Evolutionary conservation across 1,284 basidiomycete species (phyloP), one percentile per base, ranked within the genome.

Genomic region (Sporisorium scitamineum): DNA sequence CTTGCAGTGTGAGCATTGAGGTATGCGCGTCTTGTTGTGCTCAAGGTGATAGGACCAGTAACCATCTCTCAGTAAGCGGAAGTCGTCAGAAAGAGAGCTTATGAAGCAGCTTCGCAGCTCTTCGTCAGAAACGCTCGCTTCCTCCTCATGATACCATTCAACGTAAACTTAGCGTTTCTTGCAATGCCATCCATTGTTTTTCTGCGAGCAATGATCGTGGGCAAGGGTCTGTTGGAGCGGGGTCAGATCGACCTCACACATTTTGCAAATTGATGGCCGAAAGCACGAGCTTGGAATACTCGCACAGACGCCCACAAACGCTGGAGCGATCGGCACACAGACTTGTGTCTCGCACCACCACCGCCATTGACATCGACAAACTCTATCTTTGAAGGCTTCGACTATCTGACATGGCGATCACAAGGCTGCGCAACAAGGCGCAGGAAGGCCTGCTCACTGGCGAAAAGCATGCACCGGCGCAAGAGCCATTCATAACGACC

Each of bases 381-480:
- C 47, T n/a, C 45, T 5, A 29, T 14, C 7, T 7, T 29, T 5
- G 18, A 14, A 26, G 47, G 27, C 26, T 13, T 27, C n/a, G 50
- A 11, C n/a, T 4, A 47, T 34, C 27, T n/a, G 22, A 13, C 4
- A 54, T 42, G 39, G 18, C 27, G 0, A 54, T 39, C 27, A 42
- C 27, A 18, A 37, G 20, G 3, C 7, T 57, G 39, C 41, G 34
- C 47, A 55, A 52, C 32, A 52, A 52, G 50, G 53, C 50, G 24
- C 14, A 47, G 13, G 48, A 61, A 29, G 58, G 48, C 18, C 50
- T 34, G 16, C 64, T 67, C 20, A 58, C 64, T 3, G 32, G 48
- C 18, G 34, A 11, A 18, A 20, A 24, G 20, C 5, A 14, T 10
- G 34, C n/a, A 16, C 52, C 16, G 42, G 52, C 5, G 18, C 54